Evolutionary conservation across 768 basidiomycete genomes (phyloP), one percentile per base, ranked within the genome.

Genomic region (Russula foetens): DNA sequence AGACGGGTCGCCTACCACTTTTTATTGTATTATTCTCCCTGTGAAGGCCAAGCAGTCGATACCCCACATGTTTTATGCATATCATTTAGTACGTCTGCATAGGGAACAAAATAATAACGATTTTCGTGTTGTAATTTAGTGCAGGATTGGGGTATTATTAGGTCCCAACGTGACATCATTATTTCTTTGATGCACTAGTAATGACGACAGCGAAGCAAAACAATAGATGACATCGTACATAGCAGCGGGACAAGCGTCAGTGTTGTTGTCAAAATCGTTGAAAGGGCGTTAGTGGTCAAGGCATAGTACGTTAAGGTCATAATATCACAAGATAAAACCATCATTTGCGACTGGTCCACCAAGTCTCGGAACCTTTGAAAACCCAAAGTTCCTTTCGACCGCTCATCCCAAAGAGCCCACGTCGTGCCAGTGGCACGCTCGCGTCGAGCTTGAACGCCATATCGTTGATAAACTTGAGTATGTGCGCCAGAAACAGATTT

Each of bases 381-480:
- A 90, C 75, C 74, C 87, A 81, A 17, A 87, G 66, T 69, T 89
- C 87, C 66, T 76, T 80, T 59, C 78, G 76, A 17, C 71, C 67
- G 17, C 75, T 71, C 26, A 80, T 67, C 24, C 75, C 73, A 50
- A 78, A 66, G 29, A 76, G 63, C 5, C 75, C 74, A 12, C 67
- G 58, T 6, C 72, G 67, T 1, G 77, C 82, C 67, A 91, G 77
- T 0, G 83, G 81, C n/a, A 91, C 71, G 23, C 84, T 80, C 2
- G 86, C 84, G 64, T 85, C 82, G 15, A 91, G 78, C 50, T 79
- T 77, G 70, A 80, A 90, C 12, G 84, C 81, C 56, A 82, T 71
- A 23, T 73, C 71, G 64, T 73, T 76, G 63, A 90, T 76, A 62
- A 81, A 79, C 64, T 83, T 82, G 24, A 90, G 73, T 23, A 86